Conservation (phyloP, 148 eudicot species). For the Chenopodium album region DNA sequence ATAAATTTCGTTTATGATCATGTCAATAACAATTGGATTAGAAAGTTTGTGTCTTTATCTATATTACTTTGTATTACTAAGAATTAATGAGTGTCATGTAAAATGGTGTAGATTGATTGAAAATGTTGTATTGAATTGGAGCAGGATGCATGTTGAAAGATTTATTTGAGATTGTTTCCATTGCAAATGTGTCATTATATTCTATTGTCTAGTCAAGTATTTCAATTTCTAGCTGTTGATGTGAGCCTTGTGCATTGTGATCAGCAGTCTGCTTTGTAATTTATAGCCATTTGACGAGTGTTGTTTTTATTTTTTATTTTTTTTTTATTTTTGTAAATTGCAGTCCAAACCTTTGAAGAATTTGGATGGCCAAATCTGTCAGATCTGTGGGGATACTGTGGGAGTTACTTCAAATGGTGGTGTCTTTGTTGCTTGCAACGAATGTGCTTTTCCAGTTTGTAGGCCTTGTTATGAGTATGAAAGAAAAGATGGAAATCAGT, state of each 20-base stretch:
- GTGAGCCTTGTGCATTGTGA: neutral
- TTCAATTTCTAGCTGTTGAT: neutral
- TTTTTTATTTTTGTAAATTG: slow-evolving; percentile 19
- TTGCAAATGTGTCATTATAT: neutral
- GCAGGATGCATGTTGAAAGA: neutral
- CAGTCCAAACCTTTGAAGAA: slow-evolving; percentile 64
- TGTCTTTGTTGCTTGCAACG: slow-evolving; percentile 74
- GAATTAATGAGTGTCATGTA: neutral
- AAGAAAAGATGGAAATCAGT: slow-evolving; percentile 72
- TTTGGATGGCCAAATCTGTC: slow-evolving; percentile 65
- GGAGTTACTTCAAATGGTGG: slow-evolving; percentile 50
- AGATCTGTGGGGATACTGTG: slow-evolving; percentile 73
- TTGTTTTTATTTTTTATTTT: no score
- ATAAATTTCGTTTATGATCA: neutral
- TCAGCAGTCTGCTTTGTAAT: neutral
- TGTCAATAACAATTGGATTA: neutral
- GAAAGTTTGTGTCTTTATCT: neutral
- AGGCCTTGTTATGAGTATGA: slow-evolving; percentile 80
- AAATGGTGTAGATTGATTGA: neutral
- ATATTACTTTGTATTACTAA: neutral
- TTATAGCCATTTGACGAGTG: neutral
- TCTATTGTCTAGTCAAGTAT: neutral
- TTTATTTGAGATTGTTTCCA: neutral
- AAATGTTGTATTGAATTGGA: neutral
- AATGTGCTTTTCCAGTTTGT: slow-evolving; percentile 80